Percentiles rank a stretch among this genome's conserved stretches.
Conservation (phyloP, 2,329 filamentous ascomycete genomes). For the Macrophomina phaseolina region DNA sequence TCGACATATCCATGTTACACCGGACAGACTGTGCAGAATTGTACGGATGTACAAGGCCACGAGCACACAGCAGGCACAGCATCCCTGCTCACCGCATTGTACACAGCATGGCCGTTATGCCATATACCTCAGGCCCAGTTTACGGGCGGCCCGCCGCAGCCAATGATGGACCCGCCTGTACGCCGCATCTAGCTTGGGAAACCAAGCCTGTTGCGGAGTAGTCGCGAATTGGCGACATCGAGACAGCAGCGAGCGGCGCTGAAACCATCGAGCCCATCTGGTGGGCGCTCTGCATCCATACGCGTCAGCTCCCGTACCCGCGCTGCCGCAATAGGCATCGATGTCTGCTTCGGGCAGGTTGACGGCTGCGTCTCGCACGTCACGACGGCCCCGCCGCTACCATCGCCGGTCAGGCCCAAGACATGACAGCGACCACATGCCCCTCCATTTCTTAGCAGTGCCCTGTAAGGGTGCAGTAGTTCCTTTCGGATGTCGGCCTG, state of each 20-base stretch:
- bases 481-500: neutral
- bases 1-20: conserved; percentile 1
- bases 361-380: conserved; percentile 2
- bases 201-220: conserved; percentile 3
- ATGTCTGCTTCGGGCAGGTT: neutral
- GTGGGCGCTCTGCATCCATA: neutral
- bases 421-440: neutral
- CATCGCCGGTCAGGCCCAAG: neutral
- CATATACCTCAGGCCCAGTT: neutral
- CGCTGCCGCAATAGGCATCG: conserved; percentile 13
- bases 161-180: neutral
- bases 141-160: neutral
- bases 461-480: neutral
- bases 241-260: conserved; percentile 12
- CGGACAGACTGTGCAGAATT: conserved; percentile 2
- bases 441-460: neutral
- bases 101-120: conserved; percentile 11
- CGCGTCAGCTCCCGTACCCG: neutral
- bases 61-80: neutral
- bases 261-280: neutral
- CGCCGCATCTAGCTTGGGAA: neutral
- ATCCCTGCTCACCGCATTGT: neutral
- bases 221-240: neutral
- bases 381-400: neutral
- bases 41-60: neutral